Conservation (phyloP, 164 flowering plant genomes). For the Chimonanthus praecox region DNA sequence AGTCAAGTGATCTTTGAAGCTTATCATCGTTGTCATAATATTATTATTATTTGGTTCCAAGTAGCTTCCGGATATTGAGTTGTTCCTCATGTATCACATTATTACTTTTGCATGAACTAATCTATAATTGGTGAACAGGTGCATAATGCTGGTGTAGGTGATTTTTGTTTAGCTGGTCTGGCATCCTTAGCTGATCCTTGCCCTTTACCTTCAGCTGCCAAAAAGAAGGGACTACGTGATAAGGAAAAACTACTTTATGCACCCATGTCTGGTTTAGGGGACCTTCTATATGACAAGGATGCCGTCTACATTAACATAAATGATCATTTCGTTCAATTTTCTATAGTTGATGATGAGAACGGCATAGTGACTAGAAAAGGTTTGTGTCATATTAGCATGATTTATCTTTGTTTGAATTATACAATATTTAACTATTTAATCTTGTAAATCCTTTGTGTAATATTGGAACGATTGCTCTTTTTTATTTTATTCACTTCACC, state of each 20-base stretch:
- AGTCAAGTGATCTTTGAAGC: not conserved
- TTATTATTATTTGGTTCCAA: not conserved
- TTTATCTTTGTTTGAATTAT: not conserved
- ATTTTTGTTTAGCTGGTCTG: constrained; percentile 60
- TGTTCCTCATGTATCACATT: not conserved
- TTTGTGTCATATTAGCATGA: constrained; percentile 10
- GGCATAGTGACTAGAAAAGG: constrained; percentile 39
- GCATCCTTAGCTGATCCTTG: constrained; percentile 84
- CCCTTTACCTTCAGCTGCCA: constrained; percentile 92
- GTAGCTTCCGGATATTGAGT: not conserved
- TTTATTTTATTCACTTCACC: too few species aligned
- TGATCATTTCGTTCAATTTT: constrained; percentile 81
- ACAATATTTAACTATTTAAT: not conserved
- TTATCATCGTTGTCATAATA: not conserved
- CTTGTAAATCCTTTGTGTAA: not conserved
- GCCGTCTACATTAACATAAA: constrained; percentile 90
- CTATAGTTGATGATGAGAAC: constrained; percentile 55
- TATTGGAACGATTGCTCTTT: too few species aligned
- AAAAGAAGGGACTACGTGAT: constrained; percentile 92
- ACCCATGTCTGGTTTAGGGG: constrained; percentile 98
- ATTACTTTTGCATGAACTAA: not conserved
- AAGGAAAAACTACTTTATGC: constrained; percentile 94
- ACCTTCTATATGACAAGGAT: constrained; percentile 93
- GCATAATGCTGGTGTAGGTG: constrained; percentile 98
- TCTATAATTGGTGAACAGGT: constrained; percentile 39